Base-by-base conservation (phyloP, 169 alveolate genomes). In the Cyclospora cayetanensis region DNA sequence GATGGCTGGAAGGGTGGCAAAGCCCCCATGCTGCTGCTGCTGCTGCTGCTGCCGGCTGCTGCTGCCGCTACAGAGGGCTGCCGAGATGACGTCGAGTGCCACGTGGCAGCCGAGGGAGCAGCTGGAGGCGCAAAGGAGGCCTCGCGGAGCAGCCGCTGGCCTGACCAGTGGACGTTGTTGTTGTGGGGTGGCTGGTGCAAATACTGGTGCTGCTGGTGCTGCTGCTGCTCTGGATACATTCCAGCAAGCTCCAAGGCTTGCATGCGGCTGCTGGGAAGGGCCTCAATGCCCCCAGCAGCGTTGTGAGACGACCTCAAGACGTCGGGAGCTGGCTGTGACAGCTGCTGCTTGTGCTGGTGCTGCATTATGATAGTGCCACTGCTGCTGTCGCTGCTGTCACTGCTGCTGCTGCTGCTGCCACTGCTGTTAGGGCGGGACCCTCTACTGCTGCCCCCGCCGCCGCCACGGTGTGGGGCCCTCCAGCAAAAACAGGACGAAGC, bases 201-300 rank as follows among this genome's bases (percentile, higher is more conserved):
- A n/a, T n/a, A n/a, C 70, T 12, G 70, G 35, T 55, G 70, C 70
- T 55, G 70, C 70, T 55, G 70, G 35, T 55, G 70, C 70, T 55
- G 70, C 70, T 55, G 70, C 25, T 31, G 35, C 70, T 31, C 70
- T n/a, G 70, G 70, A 55, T 25, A 55, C 70, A 55, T n/a, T 2
- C 25, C 70, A 55, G 25, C 20, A 2, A 55, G 70, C 20, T 55
- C 70, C 3, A 5, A 55, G 20, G 20, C 25, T 31, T 5, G 70
- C 3, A 55, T 25, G 70, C 20, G 70, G 25, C 70, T n/a, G 70
- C 27, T 25, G 70, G 25, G 70, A 31, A 55, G 35, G 25, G 35
- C 20, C 35, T 50, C 63, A 12, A 18, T 50, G n/a, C 18, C 63
- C 63, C 18, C 18, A 50, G 11, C 18, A 50, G 18, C 18, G 18